A percentile compares a stretch with the other conserved stretches of the same genome.
Conservation (phyloP, 352 stramenopile species). For the Pythium chondricola region DNA sequence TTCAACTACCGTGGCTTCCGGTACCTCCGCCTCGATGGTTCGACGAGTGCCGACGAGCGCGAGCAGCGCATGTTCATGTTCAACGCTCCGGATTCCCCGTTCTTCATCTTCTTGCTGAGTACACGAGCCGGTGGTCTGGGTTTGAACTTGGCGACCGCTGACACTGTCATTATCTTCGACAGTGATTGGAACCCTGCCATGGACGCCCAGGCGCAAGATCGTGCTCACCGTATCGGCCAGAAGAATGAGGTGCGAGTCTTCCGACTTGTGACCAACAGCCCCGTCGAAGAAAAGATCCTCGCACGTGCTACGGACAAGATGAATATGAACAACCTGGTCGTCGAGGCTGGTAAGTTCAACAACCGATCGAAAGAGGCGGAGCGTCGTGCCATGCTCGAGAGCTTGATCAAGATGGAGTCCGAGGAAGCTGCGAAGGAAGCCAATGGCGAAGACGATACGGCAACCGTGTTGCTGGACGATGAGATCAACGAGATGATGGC, state of each 20-base stretch:
- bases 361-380: constrained; percentile 84
- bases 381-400: constrained; percentile 78
- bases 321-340: constrained; percentile 90
- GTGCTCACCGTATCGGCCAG: constrained; percentile 89
- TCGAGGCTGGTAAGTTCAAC: constrained; percentile 87
- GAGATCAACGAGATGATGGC: constrained; percentile 90
- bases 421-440: constrained; percentile 69
- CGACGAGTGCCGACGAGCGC: constrained; percentile 93
- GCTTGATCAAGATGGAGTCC: constrained; percentile 85
- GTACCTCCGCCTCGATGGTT: constrained; percentile 96
- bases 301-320: constrained; percentile 86
- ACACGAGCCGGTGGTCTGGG: constrained; percentile 96
- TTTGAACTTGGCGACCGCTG: constrained; percentile 96
- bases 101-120: constrained; percentile 96
- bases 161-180: constrained; percentile 99
- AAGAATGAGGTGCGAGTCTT: constrained; percentile 89
- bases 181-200: constrained; percentile 99
- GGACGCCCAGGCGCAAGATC: constrained; percentile 90
- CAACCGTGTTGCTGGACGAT: constrained; percentile 69
- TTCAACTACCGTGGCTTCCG: constrained; percentile 88
- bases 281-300: constrained; percentile 87
- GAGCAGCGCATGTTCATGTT: constrained; percentile 98
- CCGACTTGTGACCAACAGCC: constrained; percentile 78
- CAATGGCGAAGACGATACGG: constrained; percentile 54
- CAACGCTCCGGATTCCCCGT: constrained; percentile 87